phyloP scores from a whole-genome alignment of 179 eudicot genomes.

The Gypsophila paniculata region DNA sequence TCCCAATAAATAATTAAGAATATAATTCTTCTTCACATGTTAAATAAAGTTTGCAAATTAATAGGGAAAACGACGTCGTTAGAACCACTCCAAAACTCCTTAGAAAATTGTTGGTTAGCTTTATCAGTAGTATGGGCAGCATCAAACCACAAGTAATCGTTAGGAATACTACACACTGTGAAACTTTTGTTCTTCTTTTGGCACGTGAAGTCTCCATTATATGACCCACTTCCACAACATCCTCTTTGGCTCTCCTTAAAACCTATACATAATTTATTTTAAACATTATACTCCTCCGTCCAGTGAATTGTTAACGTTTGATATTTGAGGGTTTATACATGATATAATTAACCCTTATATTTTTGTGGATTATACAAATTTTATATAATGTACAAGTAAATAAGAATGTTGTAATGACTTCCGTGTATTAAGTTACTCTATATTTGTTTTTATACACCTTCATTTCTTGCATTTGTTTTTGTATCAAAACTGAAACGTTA shows the following conservation, averaged over 20 bases:
- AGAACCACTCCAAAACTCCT: slow-evolving; percentile 34
- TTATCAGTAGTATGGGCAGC: slow-evolving; percentile 34
- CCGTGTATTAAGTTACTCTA: no score
- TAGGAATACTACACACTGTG: slow-evolving; percentile 31
- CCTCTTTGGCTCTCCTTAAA: slow-evolving; percentile 32
- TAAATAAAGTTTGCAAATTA: slow-evolving; percentile 28
- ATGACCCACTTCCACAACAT: slow-evolving; percentile 38
- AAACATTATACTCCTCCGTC: no score
- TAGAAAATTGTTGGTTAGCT: slow-evolving; percentile 32
- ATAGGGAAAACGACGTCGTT: slow-evolving; percentile 29
- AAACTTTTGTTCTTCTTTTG: slow-evolving; percentile 27
- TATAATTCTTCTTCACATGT: neutral
- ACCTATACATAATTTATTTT: slow-evolving; percentile 16
- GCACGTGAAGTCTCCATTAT: slow-evolving; percentile 35
- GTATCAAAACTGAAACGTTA: no score
- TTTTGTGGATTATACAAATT: no score
- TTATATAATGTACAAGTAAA: no score
- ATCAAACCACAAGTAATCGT: slow-evolving; percentile 33
- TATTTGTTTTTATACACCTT: no score
- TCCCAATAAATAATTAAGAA: no score
- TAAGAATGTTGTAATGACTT: no score
- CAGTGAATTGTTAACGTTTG: no score
- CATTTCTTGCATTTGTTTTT: no score
- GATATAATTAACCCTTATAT: no score
- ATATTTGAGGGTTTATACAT: no score